These are phyloP conservation scores for Priceomyces castillae DNA, from an alignment of 805 yeast species.

Conservation along the genomic window DNA sequence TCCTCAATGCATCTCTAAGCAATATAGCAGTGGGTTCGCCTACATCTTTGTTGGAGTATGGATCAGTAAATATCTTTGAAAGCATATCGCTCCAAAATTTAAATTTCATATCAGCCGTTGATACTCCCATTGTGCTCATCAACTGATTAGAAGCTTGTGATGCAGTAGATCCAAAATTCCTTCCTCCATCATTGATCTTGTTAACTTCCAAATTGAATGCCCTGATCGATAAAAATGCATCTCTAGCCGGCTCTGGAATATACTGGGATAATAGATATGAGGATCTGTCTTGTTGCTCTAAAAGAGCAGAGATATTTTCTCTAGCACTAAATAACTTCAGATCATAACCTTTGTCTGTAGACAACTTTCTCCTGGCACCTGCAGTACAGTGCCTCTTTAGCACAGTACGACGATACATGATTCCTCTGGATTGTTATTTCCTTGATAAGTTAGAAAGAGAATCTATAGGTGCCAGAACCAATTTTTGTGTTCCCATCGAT, in stretches of 20 bases:
- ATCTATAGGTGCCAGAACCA: not conserved
- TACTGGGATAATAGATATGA: conserved; percentile 66
- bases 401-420: not conserved
- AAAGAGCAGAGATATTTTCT: conserved; percentile 43
- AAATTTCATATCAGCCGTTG: conserved; percentile 54
- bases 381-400: not conserved
- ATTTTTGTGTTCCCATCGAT: conserved; percentile 1
- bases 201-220: conserved; percentile 66
- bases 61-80: conserved; percentile 41
- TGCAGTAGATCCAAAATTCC: conserved; percentile 19
- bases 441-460: not conserved
- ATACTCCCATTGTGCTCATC: conserved; percentile 32
- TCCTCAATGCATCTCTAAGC: conserved; percentile 49
- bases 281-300: conserved; percentile 56
- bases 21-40: conserved; percentile 68
- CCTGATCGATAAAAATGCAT: conserved; percentile 60
- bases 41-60: conserved; percentile 32
- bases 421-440: not conserved
- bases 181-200: conserved; percentile 39
- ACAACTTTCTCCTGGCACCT: not conserved
- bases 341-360: conserved; percentile 8
- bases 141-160: conserved; percentile 30
- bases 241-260: conserved; percentile 61
- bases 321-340: conserved; percentile 22
- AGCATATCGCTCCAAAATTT: conserved; percentile 73